Percentiles rank a stretch among this genome's conserved stretches.
Conservation (phyloP, 2,329 filamentous ascomycete genomes). For the Diplocarpon rosae region DNA sequence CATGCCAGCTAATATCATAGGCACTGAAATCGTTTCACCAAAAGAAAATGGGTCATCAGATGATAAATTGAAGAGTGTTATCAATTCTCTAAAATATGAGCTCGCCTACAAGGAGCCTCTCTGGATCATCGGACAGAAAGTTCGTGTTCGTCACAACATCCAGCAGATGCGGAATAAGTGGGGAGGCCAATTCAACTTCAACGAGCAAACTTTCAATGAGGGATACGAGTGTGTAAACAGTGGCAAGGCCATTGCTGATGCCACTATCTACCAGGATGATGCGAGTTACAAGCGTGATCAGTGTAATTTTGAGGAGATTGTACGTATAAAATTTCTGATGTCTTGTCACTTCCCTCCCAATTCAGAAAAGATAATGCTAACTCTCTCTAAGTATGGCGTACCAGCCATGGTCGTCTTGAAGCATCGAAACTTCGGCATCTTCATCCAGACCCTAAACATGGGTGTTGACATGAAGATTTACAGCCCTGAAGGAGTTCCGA, state of each 20-base stretch:
- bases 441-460: conserved; percentile 6
- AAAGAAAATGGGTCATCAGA: background rate
- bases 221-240: background rate
- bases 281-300: background rate
- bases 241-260: conserved; percentile 3
- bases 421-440: conserved; percentile 6
- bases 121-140: conserved; percentile 2
- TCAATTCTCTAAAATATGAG: background rate
- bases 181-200: background rate
- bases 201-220: background rate
- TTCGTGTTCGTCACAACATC: background rate
- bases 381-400: background rate
- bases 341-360: too few species aligned
- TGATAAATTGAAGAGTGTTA: background rate
- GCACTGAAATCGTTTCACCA: too few species aligned
- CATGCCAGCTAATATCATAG: too few species aligned
- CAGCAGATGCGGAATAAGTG: background rate
- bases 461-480: conserved; percentile 3
- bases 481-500: background rate
- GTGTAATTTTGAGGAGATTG: background rate
- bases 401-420: conserved; percentile 2
- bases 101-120: conserved; percentile 5
- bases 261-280: conserved; percentile 1
- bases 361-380: too few species aligned
- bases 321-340: too few species aligned